phyloP scores from a whole-genome alignment of 495 filamentous ascomycete species.

The Cenococcum geophilum region DNA sequence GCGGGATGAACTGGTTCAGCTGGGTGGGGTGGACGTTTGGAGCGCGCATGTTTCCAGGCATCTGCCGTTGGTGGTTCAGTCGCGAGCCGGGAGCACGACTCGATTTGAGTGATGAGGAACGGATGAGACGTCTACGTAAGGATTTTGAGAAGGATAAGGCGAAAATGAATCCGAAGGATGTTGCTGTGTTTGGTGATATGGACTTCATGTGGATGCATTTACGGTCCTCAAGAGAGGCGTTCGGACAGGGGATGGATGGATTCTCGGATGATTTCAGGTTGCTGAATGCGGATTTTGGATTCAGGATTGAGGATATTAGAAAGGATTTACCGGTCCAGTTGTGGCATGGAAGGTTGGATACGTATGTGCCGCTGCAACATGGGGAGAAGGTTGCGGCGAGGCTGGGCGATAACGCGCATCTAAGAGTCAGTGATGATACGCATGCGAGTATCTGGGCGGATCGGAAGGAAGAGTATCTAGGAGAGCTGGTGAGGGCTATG shows the following conservation, averaged over 20 bases:
- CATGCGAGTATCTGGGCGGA: conserved; percentile 11
- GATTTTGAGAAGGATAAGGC: neutral
- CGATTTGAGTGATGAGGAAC: conserved; percentile 21
- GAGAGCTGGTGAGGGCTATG: conserved; percentile 8
- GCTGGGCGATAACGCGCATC: conserved; percentile 17
- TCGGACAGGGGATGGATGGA: conserved; percentile 19
- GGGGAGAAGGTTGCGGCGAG: conserved; percentile 15
- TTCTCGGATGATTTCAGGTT: conserved; percentile 11
- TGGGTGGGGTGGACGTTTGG: conserved; percentile 29
- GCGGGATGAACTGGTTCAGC: conserved; percentile 12
- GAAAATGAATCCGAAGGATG: conserved; percentile 12
- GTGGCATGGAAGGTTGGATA: conserved; percentile 25
- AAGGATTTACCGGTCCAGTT: conserved; percentile 17
- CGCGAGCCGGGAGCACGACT: conserved; percentile 5
- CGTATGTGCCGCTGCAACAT: conserved; percentile 16
- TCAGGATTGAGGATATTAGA: conserved; percentile 18
- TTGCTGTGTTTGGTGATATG: conserved; percentile 11
- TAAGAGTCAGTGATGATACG: conserved; percentile 20
- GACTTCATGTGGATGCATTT: conserved; percentile 10
- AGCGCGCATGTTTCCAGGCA: conserved; percentile 18
- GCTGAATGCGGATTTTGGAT: conserved; percentile 12
- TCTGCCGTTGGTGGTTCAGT: conserved; percentile 25
- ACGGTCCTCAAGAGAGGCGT: conserved; percentile 10
- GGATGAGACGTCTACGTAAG: conserved; percentile 5
- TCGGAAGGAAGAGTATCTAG: conserved; percentile 13